Conservation (phyloP, 352 stramenopile species). For the Thalassiosira hispida region DNA sequence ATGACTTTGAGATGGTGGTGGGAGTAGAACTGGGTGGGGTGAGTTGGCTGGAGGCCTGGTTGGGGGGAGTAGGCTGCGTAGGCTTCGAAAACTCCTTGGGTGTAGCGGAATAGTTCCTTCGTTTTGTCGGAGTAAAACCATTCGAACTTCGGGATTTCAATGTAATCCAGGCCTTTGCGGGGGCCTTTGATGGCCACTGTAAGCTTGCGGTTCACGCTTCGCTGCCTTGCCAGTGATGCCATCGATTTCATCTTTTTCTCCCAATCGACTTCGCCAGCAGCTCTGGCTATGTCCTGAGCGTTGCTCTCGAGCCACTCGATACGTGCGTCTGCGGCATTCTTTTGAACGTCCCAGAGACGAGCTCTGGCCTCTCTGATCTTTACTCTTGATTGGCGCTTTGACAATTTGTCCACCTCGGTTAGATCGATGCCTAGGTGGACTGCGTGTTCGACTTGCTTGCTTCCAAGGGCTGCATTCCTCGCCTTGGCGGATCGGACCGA, state of each 20-base stretch:
- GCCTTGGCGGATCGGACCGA: constrained; percentile 7
- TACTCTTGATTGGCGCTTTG: background rate
- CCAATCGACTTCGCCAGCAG: constrained; percentile 35
- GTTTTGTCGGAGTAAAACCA: constrained; percentile 18
- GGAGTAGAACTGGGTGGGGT: background rate
- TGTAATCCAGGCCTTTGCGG: background rate
- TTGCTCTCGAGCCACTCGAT: constrained; percentile 34
- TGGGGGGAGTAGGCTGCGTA: background rate
- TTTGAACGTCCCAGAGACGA: constrained; percentile 17
- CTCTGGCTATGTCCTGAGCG: constrained; percentile 18
- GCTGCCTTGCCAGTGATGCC: background rate
- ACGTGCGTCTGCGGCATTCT: constrained; percentile 2
- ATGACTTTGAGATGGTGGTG: constrained; percentile 21
- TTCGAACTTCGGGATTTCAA: constrained; percentile 8
- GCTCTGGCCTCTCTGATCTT: background rate
- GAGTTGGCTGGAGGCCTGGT: background rate
- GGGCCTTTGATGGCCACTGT: background rate
- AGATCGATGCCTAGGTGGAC: background rate
- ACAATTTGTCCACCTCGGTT: background rate
- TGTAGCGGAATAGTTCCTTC: constrained; percentile 6
- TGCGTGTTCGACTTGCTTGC: background rate
- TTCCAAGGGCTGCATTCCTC: background rate
- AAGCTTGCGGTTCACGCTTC: background rate
- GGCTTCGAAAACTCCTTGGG: constrained; percentile 4
- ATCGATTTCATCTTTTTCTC: constrained; percentile 21